phyloP scores from a whole-genome alignment of 305 asterid species.

The Solanum hybrid region DNA sequence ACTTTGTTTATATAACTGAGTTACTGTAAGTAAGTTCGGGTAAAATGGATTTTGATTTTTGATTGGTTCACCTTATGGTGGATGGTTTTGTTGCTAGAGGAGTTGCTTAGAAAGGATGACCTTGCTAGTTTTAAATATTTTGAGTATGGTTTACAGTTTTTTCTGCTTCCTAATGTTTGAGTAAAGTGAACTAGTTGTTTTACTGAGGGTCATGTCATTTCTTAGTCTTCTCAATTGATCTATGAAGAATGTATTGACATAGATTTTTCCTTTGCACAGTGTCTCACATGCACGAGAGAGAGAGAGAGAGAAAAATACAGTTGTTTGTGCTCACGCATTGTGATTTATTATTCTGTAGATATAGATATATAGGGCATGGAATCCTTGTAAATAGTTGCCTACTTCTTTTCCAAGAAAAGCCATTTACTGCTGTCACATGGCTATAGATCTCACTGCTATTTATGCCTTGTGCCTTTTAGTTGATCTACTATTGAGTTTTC shows the following conservation, averaged over 20 bases:
- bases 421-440: neutral
- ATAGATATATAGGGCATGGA: neutral
- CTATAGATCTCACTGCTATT: neutral
- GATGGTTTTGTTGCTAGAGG: neutral
- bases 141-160: neutral
- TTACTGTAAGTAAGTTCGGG: neutral
- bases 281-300: neutral
- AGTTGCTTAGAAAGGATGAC: neutral
- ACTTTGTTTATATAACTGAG: neutral
- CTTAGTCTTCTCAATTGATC: neutral
- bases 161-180: neutral
- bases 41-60: neutral
- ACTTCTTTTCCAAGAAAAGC: neutral
- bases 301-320: neutral
- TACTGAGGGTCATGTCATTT: neutral
- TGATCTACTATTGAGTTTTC: neutral
- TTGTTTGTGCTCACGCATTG: neutral
- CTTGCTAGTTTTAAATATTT: neutral
- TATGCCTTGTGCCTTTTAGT: neutral
- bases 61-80: neutral
- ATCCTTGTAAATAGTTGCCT: neutral
- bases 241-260: neutral
- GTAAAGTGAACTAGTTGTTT: neutral
- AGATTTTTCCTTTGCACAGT: neutral
- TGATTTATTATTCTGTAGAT: neutral